Conservation (phyloP, 805 yeast genomes). For the Suhomyces pyralidae region DNA sequence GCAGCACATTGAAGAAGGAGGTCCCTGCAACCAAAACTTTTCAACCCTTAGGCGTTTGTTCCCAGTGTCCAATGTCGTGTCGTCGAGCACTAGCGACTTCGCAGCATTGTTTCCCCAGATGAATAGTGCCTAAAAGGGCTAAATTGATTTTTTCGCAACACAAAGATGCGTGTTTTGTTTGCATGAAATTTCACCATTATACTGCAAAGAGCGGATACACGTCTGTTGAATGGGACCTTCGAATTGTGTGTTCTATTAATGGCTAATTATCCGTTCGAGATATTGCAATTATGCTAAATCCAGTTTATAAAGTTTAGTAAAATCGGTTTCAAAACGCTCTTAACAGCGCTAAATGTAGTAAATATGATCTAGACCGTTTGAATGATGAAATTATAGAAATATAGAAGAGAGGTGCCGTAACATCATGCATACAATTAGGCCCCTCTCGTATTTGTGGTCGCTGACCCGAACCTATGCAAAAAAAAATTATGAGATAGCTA, state of each 20-base stretch:
- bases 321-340: not conserved
- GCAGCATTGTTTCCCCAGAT: conserved; percentile 2
- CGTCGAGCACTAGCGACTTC: not conserved
- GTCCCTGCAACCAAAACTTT: not conserved
- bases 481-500: not conserved
- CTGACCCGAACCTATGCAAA: not conserved
- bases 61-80: not conserved
- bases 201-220: not conserved
- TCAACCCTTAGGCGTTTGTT: not conserved
- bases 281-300: not conserved
- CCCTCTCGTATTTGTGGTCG: not conserved
- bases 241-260: not conserved
- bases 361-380: not conserved
- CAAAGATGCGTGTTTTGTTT: not conserved
- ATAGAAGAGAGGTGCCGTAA: not conserved
- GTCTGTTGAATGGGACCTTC: not conserved
- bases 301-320: not conserved
- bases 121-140: not conserved
- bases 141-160: not conserved
- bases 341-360: not conserved
- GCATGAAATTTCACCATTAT: not conserved
- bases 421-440: not conserved
- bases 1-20: not conserved
- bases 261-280: not conserved
- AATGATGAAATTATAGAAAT: not conserved